Percentiles rank a stretch among this genome's conserved stretches.
Conservation (phyloP, 2,329 filamentous ascomycete species). For the Penicillium sp. region DNA sequence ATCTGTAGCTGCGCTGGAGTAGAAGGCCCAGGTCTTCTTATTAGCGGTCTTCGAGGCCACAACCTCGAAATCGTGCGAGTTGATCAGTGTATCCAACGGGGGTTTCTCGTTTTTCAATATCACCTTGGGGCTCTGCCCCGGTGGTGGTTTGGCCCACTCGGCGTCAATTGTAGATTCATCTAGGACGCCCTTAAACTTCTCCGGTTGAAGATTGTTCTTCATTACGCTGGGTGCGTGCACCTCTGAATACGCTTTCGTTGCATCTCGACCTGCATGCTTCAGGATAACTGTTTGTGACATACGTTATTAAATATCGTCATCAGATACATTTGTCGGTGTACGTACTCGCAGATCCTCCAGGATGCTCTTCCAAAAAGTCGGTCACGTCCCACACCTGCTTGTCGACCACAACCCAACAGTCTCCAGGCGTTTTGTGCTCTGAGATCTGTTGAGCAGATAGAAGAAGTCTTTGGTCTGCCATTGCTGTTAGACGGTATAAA, state of each 20-base stretch:
- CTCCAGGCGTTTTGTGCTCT: constrained; percentile 49
- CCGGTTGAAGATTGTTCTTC: constrained; percentile 42
- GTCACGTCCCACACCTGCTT: constrained; percentile 67
- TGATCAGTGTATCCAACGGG: constrained; percentile 57
- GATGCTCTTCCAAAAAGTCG: constrained; percentile 64
- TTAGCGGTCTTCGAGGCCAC: constrained; percentile 57
- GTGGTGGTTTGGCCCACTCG: constrained; percentile 48
- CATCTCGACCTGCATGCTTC: constrained; percentile 48
- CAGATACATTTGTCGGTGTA: neutral
- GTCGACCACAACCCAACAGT: constrained; percentile 69
- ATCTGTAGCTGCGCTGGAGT: constrained; percentile 66
- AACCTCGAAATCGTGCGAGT: constrained; percentile 60
- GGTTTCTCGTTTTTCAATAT: constrained; percentile 45
- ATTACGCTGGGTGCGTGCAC: constrained; percentile 51
- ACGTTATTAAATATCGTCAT: constrained; percentile 1
- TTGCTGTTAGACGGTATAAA: constrained; percentile 8
- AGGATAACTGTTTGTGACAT: constrained; percentile 40
- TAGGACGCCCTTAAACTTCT: constrained; percentile 53
- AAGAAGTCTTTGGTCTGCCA: constrained; percentile 33
- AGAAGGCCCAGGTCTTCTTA: constrained; percentile 69
- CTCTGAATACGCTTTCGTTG: constrained; percentile 47
- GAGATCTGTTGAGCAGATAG: constrained; percentile 49
- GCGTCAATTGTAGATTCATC: constrained; percentile 51
- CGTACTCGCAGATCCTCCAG: constrained; percentile 57
- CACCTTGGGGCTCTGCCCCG: constrained; percentile 31